phyloP scores from a whole-genome alignment of 2,329 filamentous ascomycete species.

The Aspergillus cejpii region DNA sequence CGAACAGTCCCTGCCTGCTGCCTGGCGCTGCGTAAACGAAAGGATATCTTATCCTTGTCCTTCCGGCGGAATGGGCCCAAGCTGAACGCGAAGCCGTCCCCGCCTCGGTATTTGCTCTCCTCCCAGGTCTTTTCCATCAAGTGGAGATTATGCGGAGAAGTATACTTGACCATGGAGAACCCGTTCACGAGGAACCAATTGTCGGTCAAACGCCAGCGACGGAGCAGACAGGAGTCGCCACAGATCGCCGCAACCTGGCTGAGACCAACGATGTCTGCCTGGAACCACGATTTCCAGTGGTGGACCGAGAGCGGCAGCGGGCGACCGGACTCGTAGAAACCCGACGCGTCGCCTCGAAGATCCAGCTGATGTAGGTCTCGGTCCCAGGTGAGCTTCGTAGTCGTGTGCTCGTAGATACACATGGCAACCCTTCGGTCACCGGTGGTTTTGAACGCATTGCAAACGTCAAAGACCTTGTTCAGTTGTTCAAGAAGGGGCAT shows the following conservation, averaged over 20 bases:
- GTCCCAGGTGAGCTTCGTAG: conserved; percentile 46
- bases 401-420: conserved; percentile 49
- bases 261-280: conserved; percentile 41
- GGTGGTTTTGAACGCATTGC: conserved; percentile 36
- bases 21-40: conserved; percentile 41
- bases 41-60: conserved; percentile 45
- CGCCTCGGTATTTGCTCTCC: conserved; percentile 34
- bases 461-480: conserved; percentile 42
- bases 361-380: conserved; percentile 51
- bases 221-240: conserved; percentile 48
- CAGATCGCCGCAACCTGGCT: conserved; percentile 43
- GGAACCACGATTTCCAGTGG: conserved; percentile 54
- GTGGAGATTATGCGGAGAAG: conserved; percentile 32
- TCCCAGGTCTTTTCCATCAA: conserved; percentile 49
- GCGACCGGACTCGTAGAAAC: conserved; percentile 52
- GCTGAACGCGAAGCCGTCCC: conserved; percentile 43
- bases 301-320: conserved; percentile 46
- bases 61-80: conserved; percentile 43
- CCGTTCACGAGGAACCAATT: conserved; percentile 48
- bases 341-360: conserved; percentile 46
- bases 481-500: conserved; percentile 45
- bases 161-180: conserved; percentile 49
- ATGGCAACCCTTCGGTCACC: conserved; percentile 50
- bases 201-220: conserved; percentile 42
- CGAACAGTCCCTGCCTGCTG: conserved; percentile 38